phyloP scores from a whole-genome alignment of 768 basidiomycete species.

The Boletus fagicola region DNA sequence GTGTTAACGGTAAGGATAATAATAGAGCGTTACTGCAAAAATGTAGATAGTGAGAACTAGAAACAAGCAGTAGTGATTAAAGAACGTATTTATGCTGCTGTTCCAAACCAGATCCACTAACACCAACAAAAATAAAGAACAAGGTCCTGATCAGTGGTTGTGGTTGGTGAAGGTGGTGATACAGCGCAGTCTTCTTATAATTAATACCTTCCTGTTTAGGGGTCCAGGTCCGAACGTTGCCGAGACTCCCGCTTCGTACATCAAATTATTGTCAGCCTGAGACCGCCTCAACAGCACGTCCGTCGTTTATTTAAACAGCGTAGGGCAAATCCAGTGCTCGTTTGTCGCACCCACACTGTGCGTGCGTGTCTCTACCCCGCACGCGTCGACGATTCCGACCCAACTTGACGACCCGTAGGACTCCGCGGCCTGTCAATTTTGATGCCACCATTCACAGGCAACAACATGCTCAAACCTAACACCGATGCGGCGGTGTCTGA shows the following conservation, averaged over 20 bases:
- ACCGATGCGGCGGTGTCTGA: background rate
- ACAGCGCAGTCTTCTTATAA: no score
- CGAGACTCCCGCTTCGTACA: background rate
- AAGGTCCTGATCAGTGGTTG: no score
- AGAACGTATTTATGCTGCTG: no score
- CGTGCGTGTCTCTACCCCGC: background rate
- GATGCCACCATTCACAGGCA: conserved; percentile 1
- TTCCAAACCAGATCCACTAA: no score
- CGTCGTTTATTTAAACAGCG: background rate
- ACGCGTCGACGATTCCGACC: background rate
- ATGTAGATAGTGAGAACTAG: no score
- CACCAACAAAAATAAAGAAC: no score
- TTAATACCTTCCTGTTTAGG: background rate
- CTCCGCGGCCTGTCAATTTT: background rate
- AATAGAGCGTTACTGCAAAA: no score
- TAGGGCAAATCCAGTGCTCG: background rate
- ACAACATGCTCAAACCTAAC: background rate
- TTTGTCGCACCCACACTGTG: background rate
- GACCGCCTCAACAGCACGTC: background rate
- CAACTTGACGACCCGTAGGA: background rate
- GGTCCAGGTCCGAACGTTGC: background rate
- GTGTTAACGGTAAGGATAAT: no score
- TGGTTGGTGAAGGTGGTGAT: no score
- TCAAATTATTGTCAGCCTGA: background rate
- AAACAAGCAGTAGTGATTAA: no score